phyloP scores from a whole-genome alignment of 495 filamentous ascomycete genomes.

The Aspergillus indologenus region DNA sequence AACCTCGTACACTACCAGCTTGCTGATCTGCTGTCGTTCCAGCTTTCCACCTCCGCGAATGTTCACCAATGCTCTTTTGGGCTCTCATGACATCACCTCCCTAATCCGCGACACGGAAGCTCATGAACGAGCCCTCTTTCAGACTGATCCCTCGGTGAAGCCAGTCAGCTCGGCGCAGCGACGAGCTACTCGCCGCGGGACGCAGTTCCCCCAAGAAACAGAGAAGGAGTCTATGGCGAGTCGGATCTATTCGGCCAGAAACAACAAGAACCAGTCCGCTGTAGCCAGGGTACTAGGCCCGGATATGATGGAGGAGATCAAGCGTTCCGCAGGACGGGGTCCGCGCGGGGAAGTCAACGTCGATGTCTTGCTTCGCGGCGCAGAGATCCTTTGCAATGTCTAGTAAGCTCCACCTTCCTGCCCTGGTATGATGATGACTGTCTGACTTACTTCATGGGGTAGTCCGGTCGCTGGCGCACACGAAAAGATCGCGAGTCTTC shows the following conservation, averaged over 20 bases:
- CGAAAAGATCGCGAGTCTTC: conserved; percentile 69
- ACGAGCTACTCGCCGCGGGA: conserved; percentile 48
- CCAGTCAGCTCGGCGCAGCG: conserved; percentile 32
- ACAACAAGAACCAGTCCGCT: conserved; percentile 72
- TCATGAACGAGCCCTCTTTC: conserved; percentile 94
- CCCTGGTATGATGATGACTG: background rate
- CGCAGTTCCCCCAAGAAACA: conserved; percentile 40
- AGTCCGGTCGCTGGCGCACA: conserved; percentile 78
- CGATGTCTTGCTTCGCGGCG: conserved; percentile 78
- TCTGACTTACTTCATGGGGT: background rate
- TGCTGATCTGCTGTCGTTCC: conserved; percentile 2
- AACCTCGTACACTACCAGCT: background rate
- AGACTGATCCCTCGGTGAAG: conserved; percentile 66
- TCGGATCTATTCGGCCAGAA: conserved; percentile 49
- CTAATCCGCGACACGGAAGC: conserved; percentile 93
- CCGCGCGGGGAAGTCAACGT: conserved; percentile 74
- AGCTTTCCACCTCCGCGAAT: conserved; percentile 90
- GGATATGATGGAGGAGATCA: conserved; percentile 83
- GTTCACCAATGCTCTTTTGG: conserved; percentile 91
- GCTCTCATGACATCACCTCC: conserved; percentile 84
- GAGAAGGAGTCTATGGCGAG: conserved; percentile 47
- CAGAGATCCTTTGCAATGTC: conserved; percentile 84
- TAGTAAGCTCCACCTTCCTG: conserved; percentile 55
- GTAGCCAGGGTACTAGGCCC: conserved; percentile 86
- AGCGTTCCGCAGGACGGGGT: conserved; percentile 46